These are phyloP conservation scores for Penicillium sp. DNA, from an alignment of 2,329 filamentous ascomycete species.

Conservation along the genomic window DNA sequence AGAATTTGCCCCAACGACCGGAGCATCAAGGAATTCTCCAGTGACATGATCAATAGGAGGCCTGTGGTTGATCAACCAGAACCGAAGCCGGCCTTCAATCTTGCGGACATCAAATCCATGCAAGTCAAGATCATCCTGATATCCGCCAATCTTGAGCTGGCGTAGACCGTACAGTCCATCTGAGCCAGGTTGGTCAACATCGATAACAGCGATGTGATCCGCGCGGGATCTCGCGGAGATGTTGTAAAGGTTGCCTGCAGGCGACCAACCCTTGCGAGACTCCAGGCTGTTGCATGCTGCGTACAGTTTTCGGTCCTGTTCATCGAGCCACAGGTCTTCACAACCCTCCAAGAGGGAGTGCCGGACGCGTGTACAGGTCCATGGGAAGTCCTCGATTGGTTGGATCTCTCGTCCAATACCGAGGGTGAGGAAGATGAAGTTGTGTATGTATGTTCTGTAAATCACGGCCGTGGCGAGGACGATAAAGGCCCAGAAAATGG, in stretches of 20 bases:
- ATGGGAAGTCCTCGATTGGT: slow-evolving; percentile 33
- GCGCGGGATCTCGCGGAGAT: slow-evolving; percentile 20
- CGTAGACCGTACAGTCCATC: slow-evolving; percentile 21
- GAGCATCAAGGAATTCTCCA: slow-evolving; percentile 30
- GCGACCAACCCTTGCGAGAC: slow-evolving; percentile 24
- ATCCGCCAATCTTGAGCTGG: slow-evolving; percentile 16
- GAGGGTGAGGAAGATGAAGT: slow-evolving; percentile 18
- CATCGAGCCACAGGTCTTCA: slow-evolving; percentile 32
- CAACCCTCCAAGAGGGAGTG: slow-evolving; percentile 30
- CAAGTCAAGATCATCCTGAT: slow-evolving; percentile 27
- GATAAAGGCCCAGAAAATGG: neutral
- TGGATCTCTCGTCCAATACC: slow-evolving; percentile 32
- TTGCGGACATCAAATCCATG: slow-evolving; percentile 33
- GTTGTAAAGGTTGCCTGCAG: slow-evolving; percentile 22
- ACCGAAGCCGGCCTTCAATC: slow-evolving; percentile 23
- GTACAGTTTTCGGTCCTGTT: slow-evolving; percentile 24
- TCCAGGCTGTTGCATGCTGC: slow-evolving; percentile 24
- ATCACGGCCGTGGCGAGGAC: neutral
- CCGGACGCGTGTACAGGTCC: slow-evolving; percentile 24
- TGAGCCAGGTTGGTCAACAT: slow-evolving; percentile 24
- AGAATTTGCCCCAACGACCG: slow-evolving; percentile 34
- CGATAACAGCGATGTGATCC: slow-evolving; percentile 28
- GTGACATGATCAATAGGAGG: slow-evolving; percentile 32
- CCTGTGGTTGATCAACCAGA: slow-evolving; percentile 37
- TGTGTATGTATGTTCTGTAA: slow-evolving; percentile 5